Percentiles rank a stretch among this genome's conserved stretches.
Conservation (phyloP, 1,284 basidiomycete genomes). For the Leccinum angustisporum region DNA sequence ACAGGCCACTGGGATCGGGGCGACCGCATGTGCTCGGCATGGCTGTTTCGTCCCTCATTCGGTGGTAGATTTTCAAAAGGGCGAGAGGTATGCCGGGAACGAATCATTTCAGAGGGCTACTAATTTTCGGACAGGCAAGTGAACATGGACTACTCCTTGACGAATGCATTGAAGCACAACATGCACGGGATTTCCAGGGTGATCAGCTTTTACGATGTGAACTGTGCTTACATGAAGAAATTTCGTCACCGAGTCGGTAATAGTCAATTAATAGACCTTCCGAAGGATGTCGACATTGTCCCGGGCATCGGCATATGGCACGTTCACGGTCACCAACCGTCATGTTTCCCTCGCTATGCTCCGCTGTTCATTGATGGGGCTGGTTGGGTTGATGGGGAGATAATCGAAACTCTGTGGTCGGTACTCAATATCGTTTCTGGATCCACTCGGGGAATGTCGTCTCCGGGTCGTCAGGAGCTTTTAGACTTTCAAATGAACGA, state of each 20-base stretch:
- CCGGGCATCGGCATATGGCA: conserved; percentile 14
- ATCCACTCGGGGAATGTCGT: background rate
- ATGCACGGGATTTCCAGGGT: background rate
- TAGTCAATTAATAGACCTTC: background rate
- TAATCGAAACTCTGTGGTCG: background rate
- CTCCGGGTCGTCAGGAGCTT: background rate
- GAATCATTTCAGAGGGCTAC: background rate
- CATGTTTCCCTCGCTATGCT: conserved; percentile 7
- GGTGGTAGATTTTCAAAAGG: conserved; percentile 5
- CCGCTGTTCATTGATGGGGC: background rate
- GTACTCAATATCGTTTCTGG: background rate
- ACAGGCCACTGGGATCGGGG: conserved; percentile 17
- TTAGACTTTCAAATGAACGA: background rate
- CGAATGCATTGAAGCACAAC: conserved; percentile 9
- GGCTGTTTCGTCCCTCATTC: conserved; percentile 20
- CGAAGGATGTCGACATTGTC: background rate
- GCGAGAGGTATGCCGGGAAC: conserved; percentile 4
- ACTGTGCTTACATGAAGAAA: conserved; percentile 13
- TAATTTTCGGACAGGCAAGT: conserved; percentile 10
- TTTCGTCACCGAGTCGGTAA: background rate
- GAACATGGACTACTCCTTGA: conserved; percentile 25
- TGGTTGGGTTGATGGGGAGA: background rate
- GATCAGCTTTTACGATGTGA: conserved; percentile 14
- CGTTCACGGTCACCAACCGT: conserved; percentile 6
- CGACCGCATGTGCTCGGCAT: conserved; percentile 19